Conservation (phyloP, 257 asterid genomes). For the Forsythia viridissima region DNA sequence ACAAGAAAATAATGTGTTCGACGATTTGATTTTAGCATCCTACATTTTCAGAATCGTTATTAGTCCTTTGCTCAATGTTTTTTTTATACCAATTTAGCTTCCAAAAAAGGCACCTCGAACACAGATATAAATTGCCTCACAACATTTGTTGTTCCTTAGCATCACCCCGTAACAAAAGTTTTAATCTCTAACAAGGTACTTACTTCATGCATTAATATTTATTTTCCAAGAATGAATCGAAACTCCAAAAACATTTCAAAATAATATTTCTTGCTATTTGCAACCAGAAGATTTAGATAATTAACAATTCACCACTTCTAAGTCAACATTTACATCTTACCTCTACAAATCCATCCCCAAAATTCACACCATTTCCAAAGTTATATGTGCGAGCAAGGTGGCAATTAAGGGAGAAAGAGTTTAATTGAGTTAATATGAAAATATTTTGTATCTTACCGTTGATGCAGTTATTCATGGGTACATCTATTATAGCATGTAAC, state of each 20-base stretch:
- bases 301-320: not conserved
- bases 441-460: slow-evolving; percentile 89
- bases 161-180: slow-evolving; percentile 43
- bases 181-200: not conserved
- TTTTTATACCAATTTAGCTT: not conserved
- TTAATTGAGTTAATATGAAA: slow-evolving; percentile 90
- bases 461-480: slow-evolving; percentile 97
- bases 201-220: not conserved
- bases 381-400: slow-evolving; percentile 83
- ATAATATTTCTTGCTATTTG: not conserved
- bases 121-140: slow-evolving; percentile 94
- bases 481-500: slow-evolving; percentile 87
- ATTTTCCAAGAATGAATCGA: not conserved
- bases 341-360: slow-evolving; percentile 97
- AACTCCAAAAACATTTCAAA: not conserved
- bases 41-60: slow-evolving; percentile 25
- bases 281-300: not conserved
- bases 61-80: slow-evolving; percentile 17
- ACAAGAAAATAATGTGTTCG: slow-evolving; percentile 74
- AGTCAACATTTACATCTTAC: slow-evolving; percentile 33
- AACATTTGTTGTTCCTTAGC: slow-evolving; percentile 99
- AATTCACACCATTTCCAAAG: slow-evolving; percentile 76
- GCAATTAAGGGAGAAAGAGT: slow-evolving; percentile 89
- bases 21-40: slow-evolving; percentile 78
- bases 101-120: slow-evolving; percentile 62